Evolutionary conservation across 2,329 filamentous ascomycete genomes (phyloP).

Genomic region (Penicillium sp.): DNA sequence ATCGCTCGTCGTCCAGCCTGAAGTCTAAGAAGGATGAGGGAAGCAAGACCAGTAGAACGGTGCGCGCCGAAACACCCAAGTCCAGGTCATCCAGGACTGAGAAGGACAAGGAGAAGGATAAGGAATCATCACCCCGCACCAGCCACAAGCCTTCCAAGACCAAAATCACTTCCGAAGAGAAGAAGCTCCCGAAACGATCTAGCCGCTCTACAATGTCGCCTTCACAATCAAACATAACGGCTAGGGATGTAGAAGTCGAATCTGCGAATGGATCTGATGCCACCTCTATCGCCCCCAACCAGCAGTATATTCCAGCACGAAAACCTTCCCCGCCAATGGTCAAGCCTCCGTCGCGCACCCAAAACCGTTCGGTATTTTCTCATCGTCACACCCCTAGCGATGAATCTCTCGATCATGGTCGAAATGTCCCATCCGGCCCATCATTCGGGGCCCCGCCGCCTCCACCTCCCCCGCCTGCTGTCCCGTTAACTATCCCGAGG

Average conservation of each 20-base stretch:
- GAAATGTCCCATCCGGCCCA: conserved; percentile 29
- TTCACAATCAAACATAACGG: conserved; percentile 36
- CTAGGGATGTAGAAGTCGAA: conserved; percentile 35
- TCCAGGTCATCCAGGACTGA: conserved; percentile 35
- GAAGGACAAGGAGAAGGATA: conserved; percentile 5
- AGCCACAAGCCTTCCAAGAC: conserved; percentile 38
- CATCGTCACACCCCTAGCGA: conserved; percentile 37
- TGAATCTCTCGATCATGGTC: conserved; percentile 35
- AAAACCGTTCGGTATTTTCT: conserved; percentile 34
- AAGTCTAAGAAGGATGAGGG: conserved; percentile 41
- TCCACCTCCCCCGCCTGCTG: conserved; percentile 70
- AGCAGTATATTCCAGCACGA: conserved; percentile 34
- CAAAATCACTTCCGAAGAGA: conserved; percentile 30
- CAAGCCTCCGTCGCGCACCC: conserved; percentile 37
- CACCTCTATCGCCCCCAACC: conserved; percentile 47
- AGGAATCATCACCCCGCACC: conserved; percentile 36
- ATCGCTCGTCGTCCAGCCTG: conserved; percentile 44
- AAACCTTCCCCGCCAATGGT: conserved; percentile 29
- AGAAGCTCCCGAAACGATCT: conserved; percentile 34
- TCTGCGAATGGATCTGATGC: conserved; percentile 46
- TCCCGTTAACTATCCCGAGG: conserved; percentile 68
- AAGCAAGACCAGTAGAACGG: conserved; percentile 37
- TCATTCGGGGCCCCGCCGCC: conserved; percentile 57
- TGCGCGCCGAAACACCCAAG: conserved; percentile 41
- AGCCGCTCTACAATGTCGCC: conserved; percentile 34